Evolutionary conservation across 2,329 filamentous ascomycete genomes (phyloP).

Genomic region (Exophiala sideris): DNA sequence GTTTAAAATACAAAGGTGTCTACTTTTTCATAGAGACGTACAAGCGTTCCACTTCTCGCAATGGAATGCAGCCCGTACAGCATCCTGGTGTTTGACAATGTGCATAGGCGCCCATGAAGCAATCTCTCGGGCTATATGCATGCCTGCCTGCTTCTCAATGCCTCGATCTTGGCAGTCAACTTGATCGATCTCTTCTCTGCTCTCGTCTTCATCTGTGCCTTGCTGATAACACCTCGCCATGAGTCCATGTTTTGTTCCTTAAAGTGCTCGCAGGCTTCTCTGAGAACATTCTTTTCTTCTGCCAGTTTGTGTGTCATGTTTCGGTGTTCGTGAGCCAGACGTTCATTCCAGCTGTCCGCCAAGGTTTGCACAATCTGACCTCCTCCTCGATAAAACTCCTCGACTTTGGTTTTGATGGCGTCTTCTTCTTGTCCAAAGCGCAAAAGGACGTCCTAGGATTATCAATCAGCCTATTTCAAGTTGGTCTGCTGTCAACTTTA

Average conservation of each 20-base stretch:
- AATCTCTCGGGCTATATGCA: not conserved
- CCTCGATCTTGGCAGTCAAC: conserved; percentile 6
- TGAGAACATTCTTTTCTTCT: conserved; percentile 10
- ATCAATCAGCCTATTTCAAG: conserved; percentile 2
- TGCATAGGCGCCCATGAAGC: not conserved
- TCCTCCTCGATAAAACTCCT: conserved; percentile 8
- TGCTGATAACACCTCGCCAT: conserved; percentile 2
- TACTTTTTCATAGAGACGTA: no score
- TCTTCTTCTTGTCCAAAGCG: conserved; percentile 23
- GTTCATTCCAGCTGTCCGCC: conserved; percentile 19
- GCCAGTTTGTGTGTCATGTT: conserved; percentile 1
- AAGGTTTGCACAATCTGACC: conserved; percentile 13
- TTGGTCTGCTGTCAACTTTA: not conserved
- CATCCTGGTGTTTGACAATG: not conserved
- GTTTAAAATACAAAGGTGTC: no score
- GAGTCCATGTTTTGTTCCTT: not conserved
- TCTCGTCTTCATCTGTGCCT: not conserved
- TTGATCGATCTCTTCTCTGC: not conserved
- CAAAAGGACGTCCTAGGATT: conserved; percentile 17
- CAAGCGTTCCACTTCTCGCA: no score
- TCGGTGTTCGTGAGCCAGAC: conserved; percentile 13
- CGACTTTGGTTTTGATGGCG: conserved; percentile 11
- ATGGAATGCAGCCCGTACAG: no score
- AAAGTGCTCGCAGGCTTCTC: conserved; percentile 9
- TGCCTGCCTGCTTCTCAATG: not conserved